A percentile compares a stretch with the other conserved stretches of the same genome.
Evolutionary conservation across 1,284 basidiomycete genomes (phyloP).

Genomic region (Vanrija sp.): DNA sequence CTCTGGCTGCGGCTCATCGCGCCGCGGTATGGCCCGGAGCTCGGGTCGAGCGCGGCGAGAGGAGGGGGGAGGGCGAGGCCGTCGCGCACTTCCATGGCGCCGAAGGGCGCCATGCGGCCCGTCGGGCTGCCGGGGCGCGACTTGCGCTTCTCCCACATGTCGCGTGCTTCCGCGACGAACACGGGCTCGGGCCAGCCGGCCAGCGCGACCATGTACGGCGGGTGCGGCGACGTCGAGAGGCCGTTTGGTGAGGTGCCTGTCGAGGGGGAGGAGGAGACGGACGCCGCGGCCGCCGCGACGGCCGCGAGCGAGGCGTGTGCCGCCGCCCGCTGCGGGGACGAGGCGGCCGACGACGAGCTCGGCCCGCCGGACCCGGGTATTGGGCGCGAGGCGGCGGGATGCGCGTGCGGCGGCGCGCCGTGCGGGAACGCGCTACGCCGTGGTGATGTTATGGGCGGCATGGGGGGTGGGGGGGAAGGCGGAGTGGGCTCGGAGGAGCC

Average conservation of each 20-base stretch:
- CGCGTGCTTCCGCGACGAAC: conserved; percentile 21
- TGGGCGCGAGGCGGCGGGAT: neutral
- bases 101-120: conserved; percentile 3
- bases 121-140: conserved; percentile 15
- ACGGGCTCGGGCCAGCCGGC: conserved; percentile 39
- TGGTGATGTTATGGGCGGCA: conserved; percentile 17
- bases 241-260: neutral
- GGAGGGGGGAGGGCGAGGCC: conserved; percentile 6
- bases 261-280: no score
- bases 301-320: neutral
- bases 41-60: neutral
- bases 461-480: neutral
- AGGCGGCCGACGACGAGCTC: neutral
- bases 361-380: conserved; percentile 1
- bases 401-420: conserved; percentile 1
- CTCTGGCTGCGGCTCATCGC: no score
- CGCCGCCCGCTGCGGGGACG: no score
- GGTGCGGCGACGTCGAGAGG: neutral
- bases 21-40: no score
- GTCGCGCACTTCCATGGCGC: conserved; percentile 11
- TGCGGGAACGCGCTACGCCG: conserved; percentile 6
- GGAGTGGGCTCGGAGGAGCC: neutral
- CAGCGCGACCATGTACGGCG: conserved; percentile 37
- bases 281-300: neutral
- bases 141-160: conserved; percentile 15